A percentile compares a stretch with the other conserved stretches of the same genome.
Evolutionary conservation across 2,329 filamentous ascomycete species (phyloP).

Genomic region (Chalaropsis thielavioides): DNA sequence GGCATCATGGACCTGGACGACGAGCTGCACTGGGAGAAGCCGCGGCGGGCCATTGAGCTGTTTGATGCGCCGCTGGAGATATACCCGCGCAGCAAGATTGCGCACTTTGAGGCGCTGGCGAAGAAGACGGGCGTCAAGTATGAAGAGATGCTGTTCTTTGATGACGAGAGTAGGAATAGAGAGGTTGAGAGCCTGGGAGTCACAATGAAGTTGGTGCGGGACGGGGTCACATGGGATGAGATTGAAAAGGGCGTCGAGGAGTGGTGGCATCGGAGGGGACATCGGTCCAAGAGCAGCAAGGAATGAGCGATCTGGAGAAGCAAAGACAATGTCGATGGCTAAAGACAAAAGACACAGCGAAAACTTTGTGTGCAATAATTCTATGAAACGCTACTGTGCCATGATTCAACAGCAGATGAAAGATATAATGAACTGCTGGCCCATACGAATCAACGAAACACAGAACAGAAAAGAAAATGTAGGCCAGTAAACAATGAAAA

Average conservation of each 20-base stretch:
- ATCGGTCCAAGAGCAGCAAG: slow-evolving; percentile 11
- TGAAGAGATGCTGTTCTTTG: slow-evolving; percentile 88
- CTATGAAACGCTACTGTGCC: background rate
- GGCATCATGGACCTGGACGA: background rate
- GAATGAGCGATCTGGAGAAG: background rate
- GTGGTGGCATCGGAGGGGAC: slow-evolving; percentile 62
- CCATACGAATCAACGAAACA: background rate
- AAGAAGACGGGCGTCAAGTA: slow-evolving; percentile 56
- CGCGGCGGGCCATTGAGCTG: slow-evolving; percentile 38
- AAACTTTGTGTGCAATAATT: background rate
- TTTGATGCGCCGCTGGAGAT: slow-evolving; percentile 49
- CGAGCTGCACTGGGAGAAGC: slow-evolving; percentile 22
- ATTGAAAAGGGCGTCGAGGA: slow-evolving; percentile 64
- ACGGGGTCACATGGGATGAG: slow-evolving; percentile 64
- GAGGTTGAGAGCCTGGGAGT: slow-evolving; percentile 70
- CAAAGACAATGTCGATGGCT: background rate
- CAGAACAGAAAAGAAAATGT: background rate
- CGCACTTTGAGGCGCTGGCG: slow-evolving; percentile 64
- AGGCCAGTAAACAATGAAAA: background rate
- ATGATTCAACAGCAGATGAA: background rate
- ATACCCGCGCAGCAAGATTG: slow-evolving; percentile 68
- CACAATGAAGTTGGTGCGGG: slow-evolving; percentile 66
- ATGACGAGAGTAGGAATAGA: slow-evolving; percentile 75
- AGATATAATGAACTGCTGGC: background rate
- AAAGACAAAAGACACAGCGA: background rate